Percentiles rank a stretch among this genome's conserved stretches.
Conservation (phyloP, 768 basidiomycete genomes). For the Tricholoma sp. region DNA sequence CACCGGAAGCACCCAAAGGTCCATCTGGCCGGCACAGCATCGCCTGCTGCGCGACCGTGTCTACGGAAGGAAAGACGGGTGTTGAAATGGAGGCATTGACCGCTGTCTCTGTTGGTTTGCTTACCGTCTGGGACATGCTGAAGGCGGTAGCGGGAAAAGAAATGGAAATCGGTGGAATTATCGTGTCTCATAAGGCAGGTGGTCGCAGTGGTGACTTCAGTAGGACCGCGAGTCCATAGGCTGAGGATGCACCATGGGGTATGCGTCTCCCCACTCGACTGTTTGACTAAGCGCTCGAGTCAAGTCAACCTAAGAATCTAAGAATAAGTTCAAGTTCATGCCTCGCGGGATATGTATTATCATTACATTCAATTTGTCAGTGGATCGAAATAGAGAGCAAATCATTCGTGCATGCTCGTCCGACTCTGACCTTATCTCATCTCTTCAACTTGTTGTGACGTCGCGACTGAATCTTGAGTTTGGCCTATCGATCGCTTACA, state of each 20-base stretch:
- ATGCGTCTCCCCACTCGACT: not conserved
- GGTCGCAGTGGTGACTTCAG: slow-evolving; percentile 72
- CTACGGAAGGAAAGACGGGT: slow-evolving; percentile 77
- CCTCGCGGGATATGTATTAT: too few species aligned
- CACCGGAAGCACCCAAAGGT: slow-evolving; percentile 31
- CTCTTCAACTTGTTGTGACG: too few species aligned
- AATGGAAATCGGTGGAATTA: slow-evolving; percentile 72
- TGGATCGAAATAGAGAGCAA: too few species aligned
- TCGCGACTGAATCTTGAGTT: too few species aligned
- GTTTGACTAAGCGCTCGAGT: too few species aligned
- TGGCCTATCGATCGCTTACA: too few species aligned
- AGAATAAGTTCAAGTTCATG: too few species aligned
- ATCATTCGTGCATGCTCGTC: too few species aligned
- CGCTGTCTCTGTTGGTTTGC: slow-evolving; percentile 70
- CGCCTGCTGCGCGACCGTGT: slow-evolving; percentile 60
- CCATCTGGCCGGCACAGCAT: slow-evolving; percentile 39
- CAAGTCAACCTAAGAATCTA: too few species aligned
- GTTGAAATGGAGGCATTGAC: slow-evolving; percentile 94
- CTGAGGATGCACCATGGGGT: not conserved
- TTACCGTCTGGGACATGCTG: slow-evolving; percentile 93
- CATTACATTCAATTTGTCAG: too few species aligned
- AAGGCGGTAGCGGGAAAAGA: slow-evolving; percentile 87
- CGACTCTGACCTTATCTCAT: too few species aligned
- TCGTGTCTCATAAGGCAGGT: slow-evolving; percentile 64
- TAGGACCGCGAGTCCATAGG: slow-evolving; percentile 11